These are phyloP conservation scores for Secale cereale DNA, from an alignment of 176 grass and related monocot genomes.

Conservation along the genomic window DNA sequence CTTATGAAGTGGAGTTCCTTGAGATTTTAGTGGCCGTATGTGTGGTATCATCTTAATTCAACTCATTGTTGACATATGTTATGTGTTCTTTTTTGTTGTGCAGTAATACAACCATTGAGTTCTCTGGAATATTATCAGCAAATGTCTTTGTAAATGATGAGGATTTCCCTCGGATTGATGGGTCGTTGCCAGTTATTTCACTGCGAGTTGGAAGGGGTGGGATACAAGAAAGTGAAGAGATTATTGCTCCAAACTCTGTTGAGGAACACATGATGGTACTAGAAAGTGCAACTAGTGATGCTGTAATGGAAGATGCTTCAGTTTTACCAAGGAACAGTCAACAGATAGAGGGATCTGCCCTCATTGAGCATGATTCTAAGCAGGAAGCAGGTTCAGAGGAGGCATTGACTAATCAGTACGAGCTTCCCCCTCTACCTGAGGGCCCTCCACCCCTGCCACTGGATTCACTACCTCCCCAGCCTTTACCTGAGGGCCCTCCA, in stretches of 20 bases:
- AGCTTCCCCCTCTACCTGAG: slow-evolving; percentile 54
- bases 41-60: slow-evolving; percentile 26
- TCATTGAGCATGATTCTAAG: slow-evolving; percentile 29
- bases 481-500: slow-evolving; percentile 42
- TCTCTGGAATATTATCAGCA: slow-evolving; percentile 65
- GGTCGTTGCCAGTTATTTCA: slow-evolving; percentile 30
- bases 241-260: slow-evolving; percentile 29
- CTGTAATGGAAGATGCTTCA: slow-evolving; percentile 59
- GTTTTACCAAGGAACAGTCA: slow-evolving; percentile 37
- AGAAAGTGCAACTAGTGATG: slow-evolving; percentile 38
- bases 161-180: slow-evolving; percentile 40
- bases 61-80: slow-evolving; percentile 21
- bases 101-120: slow-evolving; percentile 83
- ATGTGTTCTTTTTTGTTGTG: slow-evolving; percentile 27
- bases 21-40: background rate
- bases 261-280: slow-evolving; percentile 23
- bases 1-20: slow-evolving; percentile 1
- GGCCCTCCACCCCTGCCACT: slow-evolving; percentile 61
- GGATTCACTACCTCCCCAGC: slow-evolving; percentile 61
- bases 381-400: slow-evolving; percentile 24
- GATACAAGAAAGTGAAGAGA: slow-evolving; percentile 42
- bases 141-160: slow-evolving; percentile 74
- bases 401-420: slow-evolving; percentile 42
- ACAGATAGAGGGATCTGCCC: slow-evolving; percentile 30
- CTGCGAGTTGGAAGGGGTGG: slow-evolving; percentile 33